Base-by-base conservation (phyloP, 2,329 filamentous ascomycete species). In the Aureobasidium sp. region DNA sequence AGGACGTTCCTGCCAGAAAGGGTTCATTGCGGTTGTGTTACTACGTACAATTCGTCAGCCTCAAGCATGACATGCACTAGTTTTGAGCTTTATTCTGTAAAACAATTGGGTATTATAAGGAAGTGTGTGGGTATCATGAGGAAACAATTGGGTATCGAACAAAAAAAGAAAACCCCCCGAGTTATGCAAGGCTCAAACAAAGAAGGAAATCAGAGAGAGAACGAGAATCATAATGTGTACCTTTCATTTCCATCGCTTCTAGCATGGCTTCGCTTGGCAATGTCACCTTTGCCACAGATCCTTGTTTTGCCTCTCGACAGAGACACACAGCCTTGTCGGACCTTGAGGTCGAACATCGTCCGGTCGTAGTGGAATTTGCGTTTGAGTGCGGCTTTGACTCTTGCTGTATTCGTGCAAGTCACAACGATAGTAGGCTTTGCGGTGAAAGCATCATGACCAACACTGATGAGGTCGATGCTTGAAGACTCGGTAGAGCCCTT, bases 1-100 rank as follows among this genome's bases (percentile, higher is more conserved):
- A 0, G 93, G 93, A 24, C 83, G 82, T 67, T 86, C 80, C 72
- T 97, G 92, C 70, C 90, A 93, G 63, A 85, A 85, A 0, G 85
- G 85, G 69, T 95, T 96, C 49, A 53, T 29, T 40, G 60, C 39
- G 5, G 57, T 60, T 45, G 22, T 29, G 24, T 48, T 31, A 56
- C 60, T 61, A 56, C 24, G 42, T 60, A 60, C 42, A 58, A 29
- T 22, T 57, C 31, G 54, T 58, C 54, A 58, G 54, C 54, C 54
- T 48, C 54, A 48, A 58, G 54, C 54, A 58, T 58, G 54, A 42
- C 54, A 58, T 39, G 39, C 42, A 29, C n/a, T 14, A 42, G 29
- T 37, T 19, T 58, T 54, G 49, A 53, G 52, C 17, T 54, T 42
- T 14, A 33, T 40, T 54, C 5, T 57, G 24, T 15, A 44, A 33